A percentile compares a stretch with the other conserved stretches of the same genome.
Conservation (phyloP, 148 eudicot genomes). For the Silene latifolia region DNA sequence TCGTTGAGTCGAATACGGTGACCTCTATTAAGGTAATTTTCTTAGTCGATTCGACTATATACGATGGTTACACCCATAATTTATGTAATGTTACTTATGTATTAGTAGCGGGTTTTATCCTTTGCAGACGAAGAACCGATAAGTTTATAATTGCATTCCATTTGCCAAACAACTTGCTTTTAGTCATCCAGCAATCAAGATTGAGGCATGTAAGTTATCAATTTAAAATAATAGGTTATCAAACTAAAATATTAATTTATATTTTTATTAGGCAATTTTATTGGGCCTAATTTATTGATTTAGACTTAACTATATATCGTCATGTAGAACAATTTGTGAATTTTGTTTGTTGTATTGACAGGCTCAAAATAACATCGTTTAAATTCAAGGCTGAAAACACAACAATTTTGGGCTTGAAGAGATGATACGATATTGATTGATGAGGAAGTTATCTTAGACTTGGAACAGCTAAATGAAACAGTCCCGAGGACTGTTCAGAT, state of each 20-base stretch:
- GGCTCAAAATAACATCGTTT: background rate
- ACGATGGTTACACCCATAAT: background rate
- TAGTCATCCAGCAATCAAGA: background rate
- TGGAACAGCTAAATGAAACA: too few relatives aligned
- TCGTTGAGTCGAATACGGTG: background rate
- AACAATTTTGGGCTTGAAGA: background rate
- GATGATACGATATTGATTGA: too few relatives aligned
- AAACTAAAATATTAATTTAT: too few relatives aligned
- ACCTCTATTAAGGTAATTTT: background rate
- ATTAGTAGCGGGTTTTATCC: background rate
- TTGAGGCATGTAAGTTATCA: background rate
- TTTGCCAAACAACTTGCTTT: constrained; percentile 9
- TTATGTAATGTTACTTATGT: background rate
- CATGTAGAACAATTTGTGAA: too few relatives aligned
- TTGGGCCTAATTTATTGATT: too few relatives aligned
- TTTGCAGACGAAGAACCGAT: constrained; percentile 4
- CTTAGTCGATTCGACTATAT: background rate
- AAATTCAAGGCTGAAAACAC: background rate
- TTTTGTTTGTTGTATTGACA: background rate
- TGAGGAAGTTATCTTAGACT: too few relatives aligned
- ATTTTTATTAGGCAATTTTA: too few relatives aligned
- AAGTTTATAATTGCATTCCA: constrained; percentile 8
- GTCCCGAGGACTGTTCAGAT: too few relatives aligned
- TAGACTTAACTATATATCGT: too few relatives aligned
- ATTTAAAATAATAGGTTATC: too few relatives aligned